Conservation (phyloP, 2,329 filamentous ascomycete genomes). For the Aspergillus latus region DNA sequence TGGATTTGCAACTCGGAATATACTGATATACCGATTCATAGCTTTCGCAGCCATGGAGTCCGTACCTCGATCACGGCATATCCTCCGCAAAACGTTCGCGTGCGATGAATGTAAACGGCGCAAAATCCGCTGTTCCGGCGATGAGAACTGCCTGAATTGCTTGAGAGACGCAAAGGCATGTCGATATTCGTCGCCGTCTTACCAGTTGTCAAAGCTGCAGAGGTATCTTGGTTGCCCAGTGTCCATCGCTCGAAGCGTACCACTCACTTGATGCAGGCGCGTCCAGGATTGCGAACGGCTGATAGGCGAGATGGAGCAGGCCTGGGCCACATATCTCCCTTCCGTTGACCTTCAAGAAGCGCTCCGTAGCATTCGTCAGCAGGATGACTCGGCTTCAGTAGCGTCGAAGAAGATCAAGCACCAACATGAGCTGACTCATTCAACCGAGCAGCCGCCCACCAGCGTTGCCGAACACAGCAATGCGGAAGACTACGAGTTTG, state of each 20-base stretch:
- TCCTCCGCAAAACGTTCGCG: conserved; percentile 21
- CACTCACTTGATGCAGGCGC: conserved; percentile 9
- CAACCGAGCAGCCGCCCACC: conserved; percentile 20
- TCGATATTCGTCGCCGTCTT: conserved; percentile 21
- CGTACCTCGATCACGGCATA: conserved; percentile 12
- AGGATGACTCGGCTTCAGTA: background rate
- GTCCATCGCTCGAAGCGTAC: background rate
- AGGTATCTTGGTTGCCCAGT: conserved; percentile 2
- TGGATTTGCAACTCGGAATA: background rate
- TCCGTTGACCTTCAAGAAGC: conserved; percentile 21
- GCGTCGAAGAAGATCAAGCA: conserved; percentile 11
- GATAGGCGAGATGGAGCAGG: conserved; percentile 18
- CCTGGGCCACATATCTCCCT: conserved; percentile 19
- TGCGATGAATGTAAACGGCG: conserved; percentile 24
- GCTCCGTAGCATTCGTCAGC: conserved; percentile 12
- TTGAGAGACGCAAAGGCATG: conserved; percentile 20
- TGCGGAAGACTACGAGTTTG: conserved; percentile 24
- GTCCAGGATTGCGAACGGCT: conserved; percentile 18
- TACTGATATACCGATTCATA: background rate
- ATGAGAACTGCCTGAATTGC: conserved; percentile 21
- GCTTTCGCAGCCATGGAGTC: background rate
- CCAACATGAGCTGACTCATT: conserved; percentile 16
- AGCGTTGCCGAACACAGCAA: conserved; percentile 21
- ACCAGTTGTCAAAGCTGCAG: conserved; percentile 18
- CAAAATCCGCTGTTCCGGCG: conserved; percentile 23